Evolutionary conservation across 1,139 yeast genomes (phyloP), one percentile per base, ranked within the genome.

Genomic region (Yamadazyma spencermartinsiae): DNA sequence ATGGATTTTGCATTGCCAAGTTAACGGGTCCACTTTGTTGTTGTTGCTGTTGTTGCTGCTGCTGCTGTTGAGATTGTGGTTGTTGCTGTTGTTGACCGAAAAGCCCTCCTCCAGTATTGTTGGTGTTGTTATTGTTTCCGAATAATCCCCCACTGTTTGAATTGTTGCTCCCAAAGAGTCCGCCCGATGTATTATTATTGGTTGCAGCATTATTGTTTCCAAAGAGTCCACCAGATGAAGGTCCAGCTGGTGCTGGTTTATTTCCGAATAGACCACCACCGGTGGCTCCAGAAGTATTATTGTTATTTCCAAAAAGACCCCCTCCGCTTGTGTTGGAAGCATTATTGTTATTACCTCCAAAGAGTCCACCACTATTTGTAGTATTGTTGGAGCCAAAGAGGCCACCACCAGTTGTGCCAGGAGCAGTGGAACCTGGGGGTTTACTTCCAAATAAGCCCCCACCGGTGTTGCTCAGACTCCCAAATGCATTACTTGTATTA

Each of bases 1-100:
- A 85, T 31, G 94, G 92, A 55, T 85, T 85, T 45, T 75, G 81
- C 31, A 75, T 71, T 40, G 72, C 68, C 24, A 80, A 66, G 27
- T 76, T 78, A 30, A 68, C 19, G 6, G 38, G 33, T 21, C 56
- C 54, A 66, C 16, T 18, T 35, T 44, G 46, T 18, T 39, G 51
- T 43, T 67, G 46, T 35, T 58, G 65, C 28, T 53, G 67, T 35
- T 56, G 62, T 4, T 15, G 14, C 34, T 44, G 46, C 11, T 37
- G 51, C 42, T 67, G 46, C 34, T 58, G 65, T 30, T 53, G 67
- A 34, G 55, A 61, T 46, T 49, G 43, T 42, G 49, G 40, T 40
- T 43, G 43, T 34, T 41, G 31, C 29, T 34, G 37, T 33, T 44
- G 48, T 31, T 39, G 45, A 8, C 67, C 68, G 46, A 65, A 65